Base-by-base conservation (phyloP, 768 basidiomycete genomes). In the Gautieria morchelliformis region DNA sequence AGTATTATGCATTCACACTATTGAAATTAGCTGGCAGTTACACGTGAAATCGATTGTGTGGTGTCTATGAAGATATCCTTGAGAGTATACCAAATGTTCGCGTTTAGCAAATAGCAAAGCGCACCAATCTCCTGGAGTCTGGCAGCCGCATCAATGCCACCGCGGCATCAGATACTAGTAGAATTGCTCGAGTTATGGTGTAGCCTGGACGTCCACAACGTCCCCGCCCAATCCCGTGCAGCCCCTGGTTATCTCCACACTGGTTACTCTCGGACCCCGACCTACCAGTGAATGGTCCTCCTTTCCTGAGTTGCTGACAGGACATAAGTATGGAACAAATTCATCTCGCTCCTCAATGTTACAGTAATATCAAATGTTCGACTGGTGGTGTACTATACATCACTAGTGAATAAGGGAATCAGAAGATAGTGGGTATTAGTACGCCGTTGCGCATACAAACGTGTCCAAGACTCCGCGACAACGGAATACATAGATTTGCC, bases 121-220 rank as follows among this genome's bases (percentile, higher is more conserved):
- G n/a, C 9, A 41, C 40, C 40, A 79, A 66, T 93, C 90, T 7
- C 90, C 89, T 30, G n/a, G n/a, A n/a, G n/a, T n/a, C n/a, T n/a
- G n/a, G n/a, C n/a, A n/a, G n/a, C 27, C 89, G 80, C 22, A 79
- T 81, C 58, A 92, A 73, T 60, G 76, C 81, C 27, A 90, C 83
- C 1, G 88, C 88, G 65, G n/a, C 27, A 27, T 90, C 88, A 11
- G 83, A 75, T 15, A 93, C 73, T 60, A 93, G n/a, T n/a, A 27
- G 27, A 27, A 27, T 92, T 17, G 88, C 86, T 45, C 89, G 77
- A 6, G 88, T 87, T 61, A 89, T 85, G 7, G 90, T 91, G 71
- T 83, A 90, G 24, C 89, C 87, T 4, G 87, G 87, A 67, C 87
- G 89, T 5, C n/a, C n/a, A n/a, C n/a, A n/a, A n/a, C n/a, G n/a